Evolutionary conservation across 768 basidiomycete genomes (phyloP), one percentile per base, ranked within the genome.

Genomic region (Phylloporus rhodoxanthus): DNA sequence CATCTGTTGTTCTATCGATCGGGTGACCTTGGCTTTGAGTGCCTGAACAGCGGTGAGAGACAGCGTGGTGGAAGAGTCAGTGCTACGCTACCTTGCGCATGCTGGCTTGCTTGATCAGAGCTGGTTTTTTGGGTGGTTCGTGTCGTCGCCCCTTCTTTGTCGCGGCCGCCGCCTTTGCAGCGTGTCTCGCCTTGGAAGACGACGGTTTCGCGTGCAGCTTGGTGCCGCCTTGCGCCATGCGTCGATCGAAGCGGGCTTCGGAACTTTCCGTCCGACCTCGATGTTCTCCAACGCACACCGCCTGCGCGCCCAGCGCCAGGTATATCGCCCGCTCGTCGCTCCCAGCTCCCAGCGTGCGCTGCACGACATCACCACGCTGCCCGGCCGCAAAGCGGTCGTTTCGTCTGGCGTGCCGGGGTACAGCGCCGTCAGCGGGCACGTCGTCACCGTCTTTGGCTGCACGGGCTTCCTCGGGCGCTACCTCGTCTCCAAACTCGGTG

Each of bases 401-500:
- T 78, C 83, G 5, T 74, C 81, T 56, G 94, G 93, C 17, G 78
- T 82, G 45, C 83, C 85, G 45, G 93, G 86, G 53, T 89, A 91
- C 63, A 89, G 87, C 62, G 85, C 91, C 4, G 84, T 86, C 51
- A 84, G 86, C 36, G 96, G 95, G 3, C 93, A 94, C 70, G 80
- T 85, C 32, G 95, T 87, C 36, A 99, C 96, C 14, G 94, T 98
- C 43, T 98, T 99, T 75, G 96, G 96, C 20, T 88, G 85, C 65
- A 96, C 94, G 4, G 91, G 94, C 5, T 98, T 97, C 68, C 73
- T 99, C 51, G 96, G 95, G 39, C 76, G 93, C 64, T 98, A 98
- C 69, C 75, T 97, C 38, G 90, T 97, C 34, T 80, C 87, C 28
- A 97, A 97, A 74, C 80, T 99, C 11, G 93, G 91, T 92, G 62